Conservation (phyloP, 805 yeast species). For the Hanseniaspora clermontiae region DNA sequence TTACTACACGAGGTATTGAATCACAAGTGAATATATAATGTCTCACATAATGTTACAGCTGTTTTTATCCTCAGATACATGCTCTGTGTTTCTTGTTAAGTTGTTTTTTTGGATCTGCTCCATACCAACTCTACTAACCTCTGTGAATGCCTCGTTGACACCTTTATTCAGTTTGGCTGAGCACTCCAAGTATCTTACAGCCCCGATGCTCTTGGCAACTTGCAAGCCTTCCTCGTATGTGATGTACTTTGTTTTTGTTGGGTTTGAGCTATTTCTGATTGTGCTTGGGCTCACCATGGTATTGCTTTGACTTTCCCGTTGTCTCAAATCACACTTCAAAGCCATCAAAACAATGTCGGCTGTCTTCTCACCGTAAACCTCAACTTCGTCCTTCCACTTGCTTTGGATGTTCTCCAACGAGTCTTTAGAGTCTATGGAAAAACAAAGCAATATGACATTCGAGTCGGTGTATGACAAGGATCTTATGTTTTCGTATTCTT, state of each 20-base stretch:
- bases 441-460: slow-evolving; percentile 81
- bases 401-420: slow-evolving; percentile 89
- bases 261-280: slow-evolving; percentile 24
- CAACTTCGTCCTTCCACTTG: slow-evolving; percentile 94
- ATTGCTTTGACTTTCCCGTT: slow-evolving; percentile 35
- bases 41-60: slow-evolving; percentile 33
- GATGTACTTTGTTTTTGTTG: slow-evolving; percentile 41
- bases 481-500: slow-evolving; percentile 87
- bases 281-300: slow-evolving; percentile 21
- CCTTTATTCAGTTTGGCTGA: slow-evolving; percentile 94
- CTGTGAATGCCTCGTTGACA: slow-evolving; percentile 97
- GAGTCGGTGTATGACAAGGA: slow-evolving; percentile 88
- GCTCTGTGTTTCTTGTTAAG: slow-evolving; percentile 21
- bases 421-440: slow-evolving; percentile 82
- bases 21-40: neutral
- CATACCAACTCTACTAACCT: slow-evolving; percentile 88
- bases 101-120: slow-evolving; percentile 21
- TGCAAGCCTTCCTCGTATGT: slow-evolving; percentile 86
- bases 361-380: slow-evolving; percentile 88
- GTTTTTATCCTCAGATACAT: slow-evolving; percentile 22
- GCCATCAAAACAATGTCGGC: slow-evolving; percentile 90
- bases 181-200: slow-evolving; percentile 88
- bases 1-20: slow-evolving; percentile 1
- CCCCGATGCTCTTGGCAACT: slow-evolving; percentile 87
- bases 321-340: slow-evolving; percentile 82